A percentile compares a stretch with the other conserved stretches of the same genome.
phyloP scores from a whole-genome alignment of 495 filamentous ascomycete genomes.

The Hyphodiscus hymeniophilus region DNA sequence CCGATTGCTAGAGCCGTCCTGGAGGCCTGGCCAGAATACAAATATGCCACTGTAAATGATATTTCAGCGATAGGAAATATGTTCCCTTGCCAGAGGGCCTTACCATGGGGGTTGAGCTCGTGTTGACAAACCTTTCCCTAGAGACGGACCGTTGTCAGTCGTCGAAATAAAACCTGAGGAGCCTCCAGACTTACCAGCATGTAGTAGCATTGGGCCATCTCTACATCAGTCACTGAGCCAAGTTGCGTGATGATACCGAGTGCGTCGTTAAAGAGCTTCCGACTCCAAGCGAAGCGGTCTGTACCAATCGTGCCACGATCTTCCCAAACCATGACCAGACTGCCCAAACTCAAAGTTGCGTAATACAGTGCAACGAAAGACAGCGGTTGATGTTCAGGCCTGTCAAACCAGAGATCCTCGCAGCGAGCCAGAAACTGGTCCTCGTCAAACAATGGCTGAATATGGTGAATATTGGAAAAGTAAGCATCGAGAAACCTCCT shows the following conservation, averaged over 20 bases:
- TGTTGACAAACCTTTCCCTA: neutral
- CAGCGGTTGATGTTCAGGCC: neutral
- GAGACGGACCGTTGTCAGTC: neutral
- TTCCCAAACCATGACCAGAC: neutral
- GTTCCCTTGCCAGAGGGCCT: neutral
- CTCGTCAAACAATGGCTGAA: neutral
- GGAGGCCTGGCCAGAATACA: neutral
- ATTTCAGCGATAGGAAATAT: neutral
- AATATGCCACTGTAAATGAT: neutral
- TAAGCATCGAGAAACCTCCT: neutral
- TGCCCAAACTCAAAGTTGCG: neutral
- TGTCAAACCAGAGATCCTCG: neutral
- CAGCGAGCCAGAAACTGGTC: neutral
- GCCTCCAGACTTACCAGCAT: neutral
- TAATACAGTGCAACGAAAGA: neutral
- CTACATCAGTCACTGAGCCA: neutral
- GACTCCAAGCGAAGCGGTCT: neutral
- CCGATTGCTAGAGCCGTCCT: neutral
- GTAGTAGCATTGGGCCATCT: neutral
- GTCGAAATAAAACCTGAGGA: neutral
- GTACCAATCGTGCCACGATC: neutral
- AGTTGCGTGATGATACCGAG: too few species aligned
- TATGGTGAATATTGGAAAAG: neutral
- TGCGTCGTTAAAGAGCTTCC: neutral
- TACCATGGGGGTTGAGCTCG: conserved; percentile 1